Conservation (phyloP, 2,329 filamentous ascomycete species). For the Fusarium dlaminii region DNA sequence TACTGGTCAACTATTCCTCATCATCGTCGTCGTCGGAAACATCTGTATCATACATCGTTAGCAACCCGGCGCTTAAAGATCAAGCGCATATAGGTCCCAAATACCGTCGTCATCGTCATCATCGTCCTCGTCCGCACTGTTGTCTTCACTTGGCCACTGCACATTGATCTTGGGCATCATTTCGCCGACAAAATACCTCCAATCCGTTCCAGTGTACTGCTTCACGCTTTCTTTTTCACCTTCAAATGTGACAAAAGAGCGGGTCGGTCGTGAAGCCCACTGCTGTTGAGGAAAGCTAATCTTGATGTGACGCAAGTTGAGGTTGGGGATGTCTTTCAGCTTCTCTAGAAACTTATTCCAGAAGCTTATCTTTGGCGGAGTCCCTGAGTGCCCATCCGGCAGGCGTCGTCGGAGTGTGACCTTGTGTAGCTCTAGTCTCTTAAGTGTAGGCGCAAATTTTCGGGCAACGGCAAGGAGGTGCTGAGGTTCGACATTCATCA, state of each 20-base stretch:
- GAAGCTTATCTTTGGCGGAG: conserved; percentile 42
- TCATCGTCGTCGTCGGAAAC: conserved; percentile 7
- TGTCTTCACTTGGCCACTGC: conserved; percentile 15
- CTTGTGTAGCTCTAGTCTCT: conserved; percentile 57
- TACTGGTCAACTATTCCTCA: neutral
- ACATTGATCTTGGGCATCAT: conserved; percentile 36
- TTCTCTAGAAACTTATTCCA: conserved; percentile 53
- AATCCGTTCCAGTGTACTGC: conserved; percentile 49
- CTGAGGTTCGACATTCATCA: conserved; percentile 42
- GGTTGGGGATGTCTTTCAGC: conserved; percentile 44
- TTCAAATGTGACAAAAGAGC: conserved; percentile 24
- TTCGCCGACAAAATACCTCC: conserved; percentile 48
- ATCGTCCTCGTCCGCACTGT: conserved; percentile 22
- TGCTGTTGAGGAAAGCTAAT: conserved; percentile 44
- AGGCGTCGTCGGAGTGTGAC: conserved; percentile 44
- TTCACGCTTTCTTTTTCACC: neutral
- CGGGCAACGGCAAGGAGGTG: conserved; percentile 48
- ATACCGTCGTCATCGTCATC: conserved; percentile 38
- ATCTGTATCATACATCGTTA: conserved; percentile 26
- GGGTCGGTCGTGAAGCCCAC: conserved; percentile 23
- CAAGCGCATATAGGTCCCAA: conserved; percentile 44
- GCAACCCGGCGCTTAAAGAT: conserved; percentile 31
- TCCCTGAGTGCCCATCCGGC: neutral
- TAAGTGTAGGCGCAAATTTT: conserved; percentile 57
- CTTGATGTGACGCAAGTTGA: conserved; percentile 49